A percentile compares a stretch with the other conserved stretches of the same genome.
These are phyloP conservation scores for Microcyclosporella mali DNA, from an alignment of 2,329 filamentous ascomycete genomes.

Conservation along the genomic window DNA sequence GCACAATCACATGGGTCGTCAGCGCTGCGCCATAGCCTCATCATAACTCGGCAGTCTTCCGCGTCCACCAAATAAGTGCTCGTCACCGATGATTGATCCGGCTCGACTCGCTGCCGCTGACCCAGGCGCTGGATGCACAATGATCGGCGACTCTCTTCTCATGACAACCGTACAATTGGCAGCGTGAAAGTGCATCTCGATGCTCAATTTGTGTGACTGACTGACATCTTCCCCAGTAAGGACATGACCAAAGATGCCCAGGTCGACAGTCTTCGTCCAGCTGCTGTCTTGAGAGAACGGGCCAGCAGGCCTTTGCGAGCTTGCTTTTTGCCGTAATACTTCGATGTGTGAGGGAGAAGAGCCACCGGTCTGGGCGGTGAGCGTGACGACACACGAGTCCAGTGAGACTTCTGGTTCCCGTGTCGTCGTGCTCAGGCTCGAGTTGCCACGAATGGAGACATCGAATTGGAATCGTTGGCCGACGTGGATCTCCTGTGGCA, in stretches of 20 bases:
- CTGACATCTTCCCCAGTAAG: slow-evolving; percentile 8
- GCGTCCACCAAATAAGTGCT: too few relatives aligned
- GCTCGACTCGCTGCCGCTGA: too few relatives aligned
- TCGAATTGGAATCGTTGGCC: slow-evolving; percentile 4
- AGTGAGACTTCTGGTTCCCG: slow-evolving; percentile 9
- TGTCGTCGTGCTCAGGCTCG: not conserved
- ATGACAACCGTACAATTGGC: slow-evolving; percentile 1
- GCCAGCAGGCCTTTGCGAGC: slow-evolving; percentile 3
- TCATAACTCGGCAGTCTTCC: slow-evolving; percentile 1
- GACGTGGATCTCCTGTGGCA: slow-evolving; percentile 3
- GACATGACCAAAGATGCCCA: slow-evolving; percentile 9
- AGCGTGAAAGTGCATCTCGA: slow-evolving; percentile 12
- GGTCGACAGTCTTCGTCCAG: slow-evolving; percentile 8
- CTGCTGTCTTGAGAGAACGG: slow-evolving; percentile 11
- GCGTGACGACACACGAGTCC: slow-evolving; percentile 11
- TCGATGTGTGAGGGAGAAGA: slow-evolving; percentile 8
- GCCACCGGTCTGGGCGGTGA: slow-evolving; percentile 13
- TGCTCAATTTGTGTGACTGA: slow-evolving; percentile 12
- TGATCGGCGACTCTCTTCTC: slow-evolving; percentile 4
- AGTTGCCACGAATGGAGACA: not conserved
- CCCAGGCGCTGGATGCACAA: not conserved
- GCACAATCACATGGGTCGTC: too few relatives aligned
- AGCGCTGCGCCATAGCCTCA: not conserved
- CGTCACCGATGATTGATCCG: too few relatives aligned
- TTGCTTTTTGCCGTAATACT: slow-evolving; percentile 6